Conservation (phyloP, 495 filamentous ascomycete species). For the Xylaria venustula region DNA sequence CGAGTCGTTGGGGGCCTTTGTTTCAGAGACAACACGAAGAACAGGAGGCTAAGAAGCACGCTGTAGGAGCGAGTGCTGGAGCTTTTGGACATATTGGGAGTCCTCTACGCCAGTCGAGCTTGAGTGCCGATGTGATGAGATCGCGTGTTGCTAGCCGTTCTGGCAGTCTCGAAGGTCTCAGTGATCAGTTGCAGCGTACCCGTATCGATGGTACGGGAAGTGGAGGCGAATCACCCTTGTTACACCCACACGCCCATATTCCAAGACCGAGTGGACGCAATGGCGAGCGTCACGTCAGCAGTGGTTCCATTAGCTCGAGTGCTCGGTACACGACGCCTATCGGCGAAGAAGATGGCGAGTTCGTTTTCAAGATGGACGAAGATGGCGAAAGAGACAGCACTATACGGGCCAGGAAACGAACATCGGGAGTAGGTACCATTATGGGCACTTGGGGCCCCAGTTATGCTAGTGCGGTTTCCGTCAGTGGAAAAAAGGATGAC, state of each 20-base stretch:
- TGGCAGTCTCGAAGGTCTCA: conserved; percentile 52
- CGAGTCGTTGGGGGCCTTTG: conserved; percentile 81
- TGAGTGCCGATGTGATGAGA: conserved; percentile 65
- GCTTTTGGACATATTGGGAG: conserved; percentile 89
- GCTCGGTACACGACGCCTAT: conserved; percentile 64
- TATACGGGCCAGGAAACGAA: conserved; percentile 41
- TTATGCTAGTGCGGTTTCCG: conserved; percentile 39
- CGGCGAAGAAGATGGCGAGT: conserved; percentile 69
- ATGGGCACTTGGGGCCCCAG: conserved; percentile 34
- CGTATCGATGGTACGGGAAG: conserved; percentile 44
- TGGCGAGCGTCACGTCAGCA: conserved; percentile 53
- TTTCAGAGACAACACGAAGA: conserved; percentile 77
- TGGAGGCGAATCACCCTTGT: conserved; percentile 35
- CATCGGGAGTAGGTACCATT: conserved; percentile 33
- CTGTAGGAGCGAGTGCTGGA: conserved; percentile 45
- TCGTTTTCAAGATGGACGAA: conserved; percentile 83
- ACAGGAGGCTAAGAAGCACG: conserved; percentile 58
- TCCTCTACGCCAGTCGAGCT: conserved; percentile 81
- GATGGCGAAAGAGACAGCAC: conserved; percentile 57
- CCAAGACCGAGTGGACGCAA: conserved; percentile 32
- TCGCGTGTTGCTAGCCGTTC: conserved; percentile 35
- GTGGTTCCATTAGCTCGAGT: conserved; percentile 48
- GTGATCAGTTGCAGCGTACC: conserved; percentile 64
- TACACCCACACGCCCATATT: conserved; percentile 36
- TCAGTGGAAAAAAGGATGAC: conserved; percentile 29